Evolutionary conservation across 441 rosid genomes (phyloP), one percentile per base, ranked within the genome.

Genomic region (Cnidoscolus chayamansa): DNA sequence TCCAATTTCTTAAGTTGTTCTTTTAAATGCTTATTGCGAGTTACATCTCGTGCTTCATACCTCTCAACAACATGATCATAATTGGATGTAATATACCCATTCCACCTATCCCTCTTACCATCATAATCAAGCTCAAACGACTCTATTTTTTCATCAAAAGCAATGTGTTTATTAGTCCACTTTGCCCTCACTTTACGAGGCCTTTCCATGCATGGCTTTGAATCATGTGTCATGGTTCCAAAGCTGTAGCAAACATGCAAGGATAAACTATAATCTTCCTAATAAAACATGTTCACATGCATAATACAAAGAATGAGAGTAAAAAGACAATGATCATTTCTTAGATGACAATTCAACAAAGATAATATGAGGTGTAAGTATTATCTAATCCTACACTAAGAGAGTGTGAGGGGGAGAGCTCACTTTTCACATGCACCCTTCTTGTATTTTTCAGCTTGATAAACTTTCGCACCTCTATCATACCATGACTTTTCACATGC

Each of bases 371-470:
- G 37, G 45, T 40, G 7, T 40, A 40, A 40, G 6, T 6, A 40
- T 40, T 40, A 40, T 40, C 6, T 40, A 40, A 40, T 40, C 7
- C 16, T 1, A 40, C 45, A 40, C 4, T 7, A 40, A 40, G 45
- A 40, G 45, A 40, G 7, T 3, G 45, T 25, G 25, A 40, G 6
- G 6, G 45, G 6, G 45, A 40, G 45, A 40, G 7, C 92, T 80
- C 81, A 91, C 97, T 94, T 94, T 58, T 74, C 77, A 72, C 98
- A 92, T 2, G 98, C 97, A 37, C 98, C 98, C 77, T 94, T 87
- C 32, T 97, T 72, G 69, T 82, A 94, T 61, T 85, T 90, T 15
- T 92, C 93, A 7, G 98, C 98, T 81, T 90, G 99, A 69, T 72
- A 87, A 19, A 81, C 78, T 75, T 91, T 92, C 0, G 94, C 97